A percentile compares a stretch with the other conserved stretches of the same genome.
Conservation (phyloP, 176 grass and related monocot genomes). For the Thinopyrum elongatum region DNA sequence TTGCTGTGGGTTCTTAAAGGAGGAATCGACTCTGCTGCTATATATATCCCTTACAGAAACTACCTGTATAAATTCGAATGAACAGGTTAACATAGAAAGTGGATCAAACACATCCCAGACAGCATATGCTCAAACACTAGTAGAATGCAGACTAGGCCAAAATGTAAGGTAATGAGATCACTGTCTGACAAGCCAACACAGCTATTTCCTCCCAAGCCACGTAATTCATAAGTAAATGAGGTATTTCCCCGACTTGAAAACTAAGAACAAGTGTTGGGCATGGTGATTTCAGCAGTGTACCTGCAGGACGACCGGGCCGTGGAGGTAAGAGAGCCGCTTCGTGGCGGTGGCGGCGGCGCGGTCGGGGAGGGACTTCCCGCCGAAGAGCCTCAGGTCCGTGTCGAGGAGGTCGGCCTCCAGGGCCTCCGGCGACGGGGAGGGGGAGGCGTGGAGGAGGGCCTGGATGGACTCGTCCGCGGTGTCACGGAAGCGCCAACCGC, state of each 20-base stretch:
- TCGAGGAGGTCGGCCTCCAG: conserved; percentile 66
- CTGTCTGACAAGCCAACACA: not conserved
- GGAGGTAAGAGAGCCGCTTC: conserved; percentile 54
- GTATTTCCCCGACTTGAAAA: no score
- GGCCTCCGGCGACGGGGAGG: conserved; percentile 44
- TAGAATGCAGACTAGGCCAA: not conserved
- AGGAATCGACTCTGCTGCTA: conserved; percentile 62
- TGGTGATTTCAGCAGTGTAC: conserved; percentile 30
- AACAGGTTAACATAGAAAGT: not conserved
- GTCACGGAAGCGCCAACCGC: conserved; percentile 70
- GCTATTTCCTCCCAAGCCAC: not conserved
- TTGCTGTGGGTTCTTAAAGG: conserved; percentile 59
- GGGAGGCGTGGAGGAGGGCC: conserved; percentile 29
- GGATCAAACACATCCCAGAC: not conserved
- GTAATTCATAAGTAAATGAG: no score
- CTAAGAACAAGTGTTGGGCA: not conserved
- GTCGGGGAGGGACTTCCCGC: conserved; percentile 57
- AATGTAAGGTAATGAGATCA: not conserved
- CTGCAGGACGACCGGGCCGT: conserved; percentile 68
- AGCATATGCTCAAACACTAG: not conserved
- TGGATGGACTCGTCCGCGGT: conserved; percentile 42
- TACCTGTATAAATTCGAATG: conserved; percentile 37
- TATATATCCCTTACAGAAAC: conserved; percentile 84
- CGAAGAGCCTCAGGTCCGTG: conserved; percentile 67
- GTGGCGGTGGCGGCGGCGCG: conserved; percentile 24